Evolutionary conservation across 2,329 filamentous ascomycete genomes (phyloP).

Genomic region (Trichophyton schoenleinii): DNA sequence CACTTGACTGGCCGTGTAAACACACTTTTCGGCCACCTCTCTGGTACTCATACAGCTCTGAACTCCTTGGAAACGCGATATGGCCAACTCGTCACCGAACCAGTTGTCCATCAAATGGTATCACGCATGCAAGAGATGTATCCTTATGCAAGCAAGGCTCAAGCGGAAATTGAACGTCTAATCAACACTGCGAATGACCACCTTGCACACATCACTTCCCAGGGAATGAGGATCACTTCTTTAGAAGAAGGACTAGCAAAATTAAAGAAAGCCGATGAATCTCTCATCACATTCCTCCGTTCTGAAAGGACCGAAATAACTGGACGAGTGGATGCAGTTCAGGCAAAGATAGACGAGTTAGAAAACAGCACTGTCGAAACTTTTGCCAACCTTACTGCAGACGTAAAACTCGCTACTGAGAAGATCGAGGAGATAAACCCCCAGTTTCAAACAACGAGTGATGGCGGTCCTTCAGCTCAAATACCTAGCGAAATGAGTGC

Average conservation of each 20-base stretch:
- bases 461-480: not conserved
- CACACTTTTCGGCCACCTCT: not conserved
- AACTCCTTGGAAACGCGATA: constrained; percentile 37
- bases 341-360: not conserved
- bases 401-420: not conserved
- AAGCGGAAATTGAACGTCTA: constrained; percentile 13
- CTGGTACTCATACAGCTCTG: constrained; percentile 12
- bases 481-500: not conserved
- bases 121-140: constrained; percentile 26
- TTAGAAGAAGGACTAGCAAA: not conserved
- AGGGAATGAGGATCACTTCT: not conserved
- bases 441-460: not conserved
- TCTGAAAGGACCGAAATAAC: not conserved
- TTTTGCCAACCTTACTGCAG: not conserved
- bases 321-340: not conserved
- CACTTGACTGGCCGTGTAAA: not conserved
- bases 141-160: constrained; percentile 19
- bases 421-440: not conserved
- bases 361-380: not conserved
- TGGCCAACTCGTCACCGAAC: constrained; percentile 35
- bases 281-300: not conserved
- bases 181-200: not conserved
- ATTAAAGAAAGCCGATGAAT: not conserved
- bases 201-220: not conserved
- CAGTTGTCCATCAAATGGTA: constrained; percentile 25